A percentile compares a stretch with the other conserved stretches of the same genome.
Conservation (phyloP, 2,329 filamentous ascomycete species). For the Aspergillus versicolor region DNA sequence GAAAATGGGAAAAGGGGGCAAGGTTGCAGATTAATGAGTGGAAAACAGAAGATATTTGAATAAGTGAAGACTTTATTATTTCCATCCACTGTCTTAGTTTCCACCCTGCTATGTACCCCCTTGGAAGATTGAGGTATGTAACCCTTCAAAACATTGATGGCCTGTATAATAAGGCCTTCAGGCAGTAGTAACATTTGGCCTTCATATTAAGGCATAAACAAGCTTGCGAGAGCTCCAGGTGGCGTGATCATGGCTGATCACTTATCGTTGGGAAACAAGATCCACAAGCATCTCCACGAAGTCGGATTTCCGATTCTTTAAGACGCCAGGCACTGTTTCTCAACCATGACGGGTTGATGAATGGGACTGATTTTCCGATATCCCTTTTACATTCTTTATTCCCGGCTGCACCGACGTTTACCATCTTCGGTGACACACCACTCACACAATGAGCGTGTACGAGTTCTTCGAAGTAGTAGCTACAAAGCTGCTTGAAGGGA, state of each 20-base stretch:
- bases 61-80: background rate
- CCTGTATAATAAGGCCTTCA: background rate
- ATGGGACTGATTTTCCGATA: background rate
- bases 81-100: background rate
- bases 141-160: background rate
- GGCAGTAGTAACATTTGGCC: background rate
- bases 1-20: background rate
- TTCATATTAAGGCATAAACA: conserved; percentile 3
- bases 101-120: conserved; percentile 2
- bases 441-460: conserved; percentile 28
- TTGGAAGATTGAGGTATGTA: conserved; percentile 9
- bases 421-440: background rate
- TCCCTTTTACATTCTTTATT: background rate
- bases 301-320: background rate
- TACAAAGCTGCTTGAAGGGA: conserved; percentile 45
- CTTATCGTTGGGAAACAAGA: background rate
- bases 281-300: background rate
- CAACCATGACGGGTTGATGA: background rate
- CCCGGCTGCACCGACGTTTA: background rate
- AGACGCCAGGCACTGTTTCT: background rate
- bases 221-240: background rate
- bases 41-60: background rate
- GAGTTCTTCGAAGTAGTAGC: conserved; percentile 36
- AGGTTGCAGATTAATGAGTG: background rate
- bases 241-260: conserved; percentile 9